phyloP scores from a whole-genome alignment of 106 monocot genomes.

The Acorus gramineus region DNA sequence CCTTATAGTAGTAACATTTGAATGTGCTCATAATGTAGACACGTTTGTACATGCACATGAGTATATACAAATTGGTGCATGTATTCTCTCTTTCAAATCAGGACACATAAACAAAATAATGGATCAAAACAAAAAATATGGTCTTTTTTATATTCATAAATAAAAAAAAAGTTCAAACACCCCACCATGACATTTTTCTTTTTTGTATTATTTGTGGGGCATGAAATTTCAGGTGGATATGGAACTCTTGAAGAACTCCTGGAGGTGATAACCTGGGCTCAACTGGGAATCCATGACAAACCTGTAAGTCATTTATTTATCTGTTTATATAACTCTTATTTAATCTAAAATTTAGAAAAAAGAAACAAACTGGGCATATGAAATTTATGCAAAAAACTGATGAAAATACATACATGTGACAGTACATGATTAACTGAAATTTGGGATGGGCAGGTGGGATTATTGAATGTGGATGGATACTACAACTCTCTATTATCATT shows the following conservation, averaged over 20 bases:
- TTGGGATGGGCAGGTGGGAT: constrained; percentile 14
- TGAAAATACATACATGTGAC: neutral
- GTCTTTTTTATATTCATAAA: no score
- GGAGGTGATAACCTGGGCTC: constrained; percentile 68
- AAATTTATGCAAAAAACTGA: neutral
- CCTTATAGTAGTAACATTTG: no score
- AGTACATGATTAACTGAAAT: neutral
- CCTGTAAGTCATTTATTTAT: constrained; percentile 22
- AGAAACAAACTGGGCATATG: no score
- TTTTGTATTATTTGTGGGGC: neutral
- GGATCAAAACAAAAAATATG: no score
- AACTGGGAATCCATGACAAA: constrained; percentile 58
- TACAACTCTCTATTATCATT: constrained; percentile 23
- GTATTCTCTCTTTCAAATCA: no score
- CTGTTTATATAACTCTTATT: no score
- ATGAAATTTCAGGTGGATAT: constrained; percentile 39
- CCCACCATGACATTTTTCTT: neutral
- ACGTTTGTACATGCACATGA: no score
- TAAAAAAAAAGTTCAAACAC: no score
- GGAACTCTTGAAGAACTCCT: constrained; percentile 68
- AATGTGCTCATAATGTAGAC: no score
- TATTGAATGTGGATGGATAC: constrained; percentile 27
- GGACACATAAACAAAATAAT: no score
- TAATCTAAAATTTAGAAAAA: no score
- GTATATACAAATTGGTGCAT: no score